Evolutionary conservation across 441 rosid species (phyloP).

Genomic region (Mallotus repandus): DNA sequence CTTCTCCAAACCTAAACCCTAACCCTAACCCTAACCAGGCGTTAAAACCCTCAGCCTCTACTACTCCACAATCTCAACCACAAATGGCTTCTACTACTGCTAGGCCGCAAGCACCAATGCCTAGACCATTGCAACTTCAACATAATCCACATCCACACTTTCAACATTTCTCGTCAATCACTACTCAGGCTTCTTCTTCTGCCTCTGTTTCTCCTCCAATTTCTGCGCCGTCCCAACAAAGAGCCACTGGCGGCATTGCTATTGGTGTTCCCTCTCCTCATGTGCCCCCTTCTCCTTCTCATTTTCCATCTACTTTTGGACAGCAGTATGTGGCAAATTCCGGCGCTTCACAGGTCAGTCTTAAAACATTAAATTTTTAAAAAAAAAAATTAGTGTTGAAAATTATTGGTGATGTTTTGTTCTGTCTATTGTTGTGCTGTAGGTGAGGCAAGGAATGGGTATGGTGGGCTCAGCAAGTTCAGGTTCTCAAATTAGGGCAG

Average conservation of each 20-base stretch:
- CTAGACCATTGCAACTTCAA: conserved; percentile 61
- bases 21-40: conserved; percentile 27
- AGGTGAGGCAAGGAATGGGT: conserved; percentile 67
- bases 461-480: conserved; percentile 63
- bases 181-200: conserved; percentile 36
- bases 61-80: conserved; percentile 33
- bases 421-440: conserved; percentile 4
- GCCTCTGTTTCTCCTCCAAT: conserved; percentile 38
- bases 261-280: conserved; percentile 70
- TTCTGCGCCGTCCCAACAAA: conserved; percentile 34
- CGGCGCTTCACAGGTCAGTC: conserved; percentile 40
- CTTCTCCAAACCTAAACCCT: conserved; percentile 5
- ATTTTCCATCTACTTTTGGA: conserved; percentile 59
- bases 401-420: not conserved
- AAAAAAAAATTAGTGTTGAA: not conserved
- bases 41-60: conserved; percentile 21
- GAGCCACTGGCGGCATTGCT: conserved; percentile 42
- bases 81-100: conserved; percentile 11
- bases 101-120: conserved; percentile 25
- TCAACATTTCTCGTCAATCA: conserved; percentile 33
- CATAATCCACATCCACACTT: conserved; percentile 35
- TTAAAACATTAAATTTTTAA: too few species aligned
- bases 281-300: conserved; percentile 30
- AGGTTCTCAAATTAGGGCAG: conserved; percentile 63
- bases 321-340: conserved; percentile 52